Conservation (phyloP, 352 stramenopile genomes). For the Pythium myriotylum region DNA sequence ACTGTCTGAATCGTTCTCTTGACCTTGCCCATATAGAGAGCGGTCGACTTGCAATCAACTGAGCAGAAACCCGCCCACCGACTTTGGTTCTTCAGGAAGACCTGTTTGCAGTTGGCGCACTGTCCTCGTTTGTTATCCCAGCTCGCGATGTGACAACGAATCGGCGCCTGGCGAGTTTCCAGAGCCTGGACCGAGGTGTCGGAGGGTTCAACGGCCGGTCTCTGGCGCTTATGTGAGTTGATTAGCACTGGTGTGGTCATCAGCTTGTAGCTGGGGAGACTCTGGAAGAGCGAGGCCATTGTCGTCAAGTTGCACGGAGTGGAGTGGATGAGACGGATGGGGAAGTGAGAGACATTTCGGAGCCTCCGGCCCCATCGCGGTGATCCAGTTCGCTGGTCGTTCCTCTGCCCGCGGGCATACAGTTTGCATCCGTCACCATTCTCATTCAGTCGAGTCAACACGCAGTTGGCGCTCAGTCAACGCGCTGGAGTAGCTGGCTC, state of each 20-base stretch:
- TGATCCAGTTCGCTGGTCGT: too few relatives aligned
- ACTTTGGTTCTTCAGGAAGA: slow-evolving; percentile 86
- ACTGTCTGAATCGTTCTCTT: slow-evolving; percentile 77
- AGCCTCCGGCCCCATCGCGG: not conserved
- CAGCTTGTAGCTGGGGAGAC: slow-evolving; percentile 2
- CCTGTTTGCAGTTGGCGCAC: slow-evolving; percentile 79
- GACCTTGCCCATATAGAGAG: slow-evolving; percentile 75
- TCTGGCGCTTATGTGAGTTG: slow-evolving; percentile 2
- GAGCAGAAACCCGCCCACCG: slow-evolving; percentile 75
- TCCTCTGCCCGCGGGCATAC: too few relatives aligned
- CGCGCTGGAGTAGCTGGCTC: too few relatives aligned
- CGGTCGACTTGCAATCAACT: slow-evolving; percentile 88
- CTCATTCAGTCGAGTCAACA: too few relatives aligned
- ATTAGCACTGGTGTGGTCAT: not conserved
- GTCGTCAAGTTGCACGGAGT: not conserved
- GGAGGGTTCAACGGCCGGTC: not conserved
- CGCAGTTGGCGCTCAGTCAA: too few relatives aligned
- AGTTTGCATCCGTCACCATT: too few relatives aligned
- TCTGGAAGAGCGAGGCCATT: slow-evolving; percentile 10
- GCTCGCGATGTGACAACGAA: slow-evolving; percentile 46
- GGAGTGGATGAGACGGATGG: not conserved
- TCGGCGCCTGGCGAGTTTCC: not conserved
- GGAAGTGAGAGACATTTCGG: not conserved
- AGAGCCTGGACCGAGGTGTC: not conserved
- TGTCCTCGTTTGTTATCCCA: slow-evolving; percentile 87